Conservation (phyloP, 2,329 filamentous ascomycete species). For the Colletotrichum lini region DNA sequence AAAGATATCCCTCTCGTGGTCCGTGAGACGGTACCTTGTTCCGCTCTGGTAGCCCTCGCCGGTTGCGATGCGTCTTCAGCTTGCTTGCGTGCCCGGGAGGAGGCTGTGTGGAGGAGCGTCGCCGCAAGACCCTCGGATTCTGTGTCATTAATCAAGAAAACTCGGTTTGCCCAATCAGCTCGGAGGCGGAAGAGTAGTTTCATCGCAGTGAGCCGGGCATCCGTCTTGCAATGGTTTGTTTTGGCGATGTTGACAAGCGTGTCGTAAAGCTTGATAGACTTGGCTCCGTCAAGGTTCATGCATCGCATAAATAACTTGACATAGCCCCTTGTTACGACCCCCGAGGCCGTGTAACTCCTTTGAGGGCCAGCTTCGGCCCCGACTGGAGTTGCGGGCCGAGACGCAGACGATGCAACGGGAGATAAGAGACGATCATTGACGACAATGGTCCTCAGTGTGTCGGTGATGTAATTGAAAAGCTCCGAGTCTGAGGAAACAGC, state of each 20-base stretch:
- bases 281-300: conserved; percentile 76
- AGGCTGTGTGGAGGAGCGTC: conserved; percentile 76
- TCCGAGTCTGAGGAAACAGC: conserved; percentile 71
- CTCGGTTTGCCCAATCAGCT: conserved; percentile 83
- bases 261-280: conserved; percentile 74
- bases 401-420: conserved; percentile 52
- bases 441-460: conserved; percentile 66
- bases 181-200: conserved; percentile 86
- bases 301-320: conserved; percentile 83
- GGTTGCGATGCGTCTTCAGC: conserved; percentile 66
- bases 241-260: conserved; percentile 75
- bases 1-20: conserved; percentile 68
- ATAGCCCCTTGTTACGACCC: conserved; percentile 79
- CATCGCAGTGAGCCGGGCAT: conserved; percentile 81
- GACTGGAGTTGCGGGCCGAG: conserved; percentile 48
- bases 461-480: conserved; percentile 72
- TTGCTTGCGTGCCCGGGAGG: conserved; percentile 64
- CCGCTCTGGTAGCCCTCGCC: conserved; percentile 60
- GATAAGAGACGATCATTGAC: conserved; percentile 63
- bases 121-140: conserved; percentile 82
- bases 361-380: conserved; percentile 45
- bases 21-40: conserved; percentile 58
- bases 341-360: conserved; percentile 69
- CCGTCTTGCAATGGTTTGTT: conserved; percentile 71
- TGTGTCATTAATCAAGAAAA: conserved; percentile 79